Conservation (phyloP, 495 filamentous ascomycete genomes). For the Penicillium dipodomyicola region DNA sequence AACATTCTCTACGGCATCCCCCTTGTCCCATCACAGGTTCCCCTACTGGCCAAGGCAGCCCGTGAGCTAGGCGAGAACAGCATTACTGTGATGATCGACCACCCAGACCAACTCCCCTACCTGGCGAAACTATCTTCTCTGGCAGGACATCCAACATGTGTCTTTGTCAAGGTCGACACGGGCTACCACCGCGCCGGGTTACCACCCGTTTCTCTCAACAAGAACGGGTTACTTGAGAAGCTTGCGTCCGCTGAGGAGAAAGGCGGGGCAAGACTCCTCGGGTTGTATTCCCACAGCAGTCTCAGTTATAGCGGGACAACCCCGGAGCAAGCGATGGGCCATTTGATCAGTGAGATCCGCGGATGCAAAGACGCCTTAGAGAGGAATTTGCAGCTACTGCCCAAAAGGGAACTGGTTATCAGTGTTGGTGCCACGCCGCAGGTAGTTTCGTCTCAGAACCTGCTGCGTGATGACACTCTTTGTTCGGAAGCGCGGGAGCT, state of each 20-base stretch:
- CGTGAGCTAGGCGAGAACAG: conserved; percentile 48
- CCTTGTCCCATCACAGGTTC: conserved; percentile 57
- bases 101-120: conserved; percentile 57
- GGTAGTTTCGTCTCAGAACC: conserved; percentile 54
- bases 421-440: conserved; percentile 84
- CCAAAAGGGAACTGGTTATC: conserved; percentile 50
- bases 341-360: conserved; percentile 60
- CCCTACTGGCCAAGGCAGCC: conserved; percentile 55
- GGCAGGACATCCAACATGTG: conserved; percentile 43
- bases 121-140: conserved; percentile 38
- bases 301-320: conserved; percentile 61
- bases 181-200: conserved; percentile 76
- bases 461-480: conserved; percentile 20
- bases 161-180: conserved; percentile 79
- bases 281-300: conserved; percentile 78
- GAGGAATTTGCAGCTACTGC: conserved; percentile 29
- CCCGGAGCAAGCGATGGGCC: conserved; percentile 53
- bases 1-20: conserved; percentile 80
- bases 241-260: conserved; percentile 39
- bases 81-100: conserved; percentile 70
- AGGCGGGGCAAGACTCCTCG: conserved; percentile 50
- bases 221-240: conserved; percentile 50
- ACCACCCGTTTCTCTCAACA: conserved; percentile 46
- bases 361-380: conserved; percentile 51
- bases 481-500: conserved; percentile 23